phyloP scores from a whole-genome alignment of 2,329 filamentous ascomycete genomes.

The Zymoseptoria brevis region DNA sequence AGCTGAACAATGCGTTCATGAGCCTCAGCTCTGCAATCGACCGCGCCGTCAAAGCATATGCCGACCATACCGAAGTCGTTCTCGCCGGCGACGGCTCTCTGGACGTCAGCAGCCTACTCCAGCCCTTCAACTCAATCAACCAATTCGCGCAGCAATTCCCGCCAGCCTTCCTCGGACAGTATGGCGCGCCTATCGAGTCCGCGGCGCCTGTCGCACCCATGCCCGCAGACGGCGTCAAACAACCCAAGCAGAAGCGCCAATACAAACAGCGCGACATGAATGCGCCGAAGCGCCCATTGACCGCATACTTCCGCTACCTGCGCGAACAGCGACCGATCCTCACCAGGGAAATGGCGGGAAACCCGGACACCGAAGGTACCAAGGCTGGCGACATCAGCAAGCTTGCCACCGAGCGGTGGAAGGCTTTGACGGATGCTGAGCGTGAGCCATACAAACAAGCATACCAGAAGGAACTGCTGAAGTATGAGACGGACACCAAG shows the following conservation, averaged over 20 bases:
- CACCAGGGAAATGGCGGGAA: constrained; percentile 52
- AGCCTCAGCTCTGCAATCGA: constrained; percentile 73
- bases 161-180: neutral
- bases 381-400: constrained; percentile 81
- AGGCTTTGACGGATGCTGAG: constrained; percentile 63
- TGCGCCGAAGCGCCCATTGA: constrained; percentile 86
- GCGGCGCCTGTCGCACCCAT: neutral
- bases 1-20: constrained; percentile 71
- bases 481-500: constrained; percentile 49
- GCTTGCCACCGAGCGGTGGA: constrained; percentile 81
- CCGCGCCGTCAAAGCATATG: constrained; percentile 72
- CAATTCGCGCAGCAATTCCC: constrained; percentile 18
- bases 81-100: constrained; percentile 45
- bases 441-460: constrained; percentile 58
- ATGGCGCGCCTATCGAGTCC: neutral
- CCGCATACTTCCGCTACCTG: constrained; percentile 92
- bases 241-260: constrained; percentile 26
- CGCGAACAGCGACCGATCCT: constrained; percentile 79
- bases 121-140: constrained; percentile 18
- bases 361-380: constrained; percentile 49
- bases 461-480: constrained; percentile 50
- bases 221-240: constrained; percentile 7
- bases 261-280: constrained; percentile 66
- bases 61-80: constrained; percentile 79
- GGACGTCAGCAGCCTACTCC: constrained; percentile 26